Conservation (phyloP, 2,329 filamentous ascomycete species). For the Fusarium pilosicola region DNA sequence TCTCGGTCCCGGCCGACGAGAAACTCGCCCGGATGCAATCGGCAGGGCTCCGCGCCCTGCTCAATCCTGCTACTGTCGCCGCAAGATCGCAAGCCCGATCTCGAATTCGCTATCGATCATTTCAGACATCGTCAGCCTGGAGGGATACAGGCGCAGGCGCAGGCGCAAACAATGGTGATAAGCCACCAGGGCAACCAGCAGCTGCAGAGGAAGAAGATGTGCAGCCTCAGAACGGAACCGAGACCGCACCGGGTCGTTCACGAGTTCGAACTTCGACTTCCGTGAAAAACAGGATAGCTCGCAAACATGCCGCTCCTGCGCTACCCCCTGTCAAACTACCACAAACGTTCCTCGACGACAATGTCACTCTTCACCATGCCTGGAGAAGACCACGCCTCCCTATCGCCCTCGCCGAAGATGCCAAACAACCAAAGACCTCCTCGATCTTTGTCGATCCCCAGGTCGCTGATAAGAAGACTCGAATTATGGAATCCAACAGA, state of each 20-base stretch:
- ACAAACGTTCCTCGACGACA: slow-evolving; percentile 63
- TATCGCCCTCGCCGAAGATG: slow-evolving; percentile 47
- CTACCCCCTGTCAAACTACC: slow-evolving; percentile 66
- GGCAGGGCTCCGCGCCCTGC: slow-evolving; percentile 45
- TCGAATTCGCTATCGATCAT: slow-evolving; percentile 37
- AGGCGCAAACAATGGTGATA: slow-evolving; percentile 41
- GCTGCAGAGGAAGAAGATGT: slow-evolving; percentile 42
- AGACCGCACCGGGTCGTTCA: slow-evolving; percentile 43
- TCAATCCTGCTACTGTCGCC: slow-evolving; percentile 41
- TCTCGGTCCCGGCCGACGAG: slow-evolving; percentile 20
- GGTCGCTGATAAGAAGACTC: slow-evolving; percentile 34
- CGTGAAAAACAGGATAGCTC: slow-evolving; percentile 47
- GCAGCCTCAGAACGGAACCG: slow-evolving; percentile 44
- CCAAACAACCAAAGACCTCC: slow-evolving; percentile 46
- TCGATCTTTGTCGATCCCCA: slow-evolving; percentile 43
- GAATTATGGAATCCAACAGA: slow-evolving; percentile 39
- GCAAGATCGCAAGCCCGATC: slow-evolving; percentile 37
- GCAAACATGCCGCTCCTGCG: slow-evolving; percentile 50
- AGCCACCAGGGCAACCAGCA: slow-evolving; percentile 43
- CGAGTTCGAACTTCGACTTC: slow-evolving; percentile 40
- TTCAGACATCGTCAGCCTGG: slow-evolving; percentile 34
- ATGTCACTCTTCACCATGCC: slow-evolving; percentile 53
- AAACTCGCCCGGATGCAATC: slow-evolving; percentile 48
- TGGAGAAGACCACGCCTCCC: slow-evolving; percentile 45
- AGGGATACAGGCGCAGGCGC: slow-evolving; percentile 26